Base-by-base conservation (phyloP, 139 green algal species). In the Coccomyxa sp. region DNA sequence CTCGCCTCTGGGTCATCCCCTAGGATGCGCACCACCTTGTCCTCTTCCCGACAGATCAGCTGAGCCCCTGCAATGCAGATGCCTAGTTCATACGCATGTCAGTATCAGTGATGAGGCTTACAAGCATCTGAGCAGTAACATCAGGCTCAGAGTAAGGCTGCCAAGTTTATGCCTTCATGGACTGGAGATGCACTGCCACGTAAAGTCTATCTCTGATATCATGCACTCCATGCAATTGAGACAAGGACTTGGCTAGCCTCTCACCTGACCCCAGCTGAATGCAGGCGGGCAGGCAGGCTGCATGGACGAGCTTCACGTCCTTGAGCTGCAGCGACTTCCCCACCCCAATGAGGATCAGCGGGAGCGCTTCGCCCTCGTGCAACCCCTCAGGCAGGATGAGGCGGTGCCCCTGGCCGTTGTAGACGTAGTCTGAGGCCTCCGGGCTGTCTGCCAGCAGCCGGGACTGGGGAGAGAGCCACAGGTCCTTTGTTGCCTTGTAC, bases 361-460 rank as follows among this genome's bases (percentile, higher is more conserved):
- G 95, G 40, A 96, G 70, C 12, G 70, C 70, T 75, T 95, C 71
- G 8, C 9, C 71, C 14, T 35, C 22, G 22, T 0, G 38, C 38
- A 76, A 9, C 38, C 35, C 90, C 6, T 82, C 74, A 34, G 86
- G 73, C n/a, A 83, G 64, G 29, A 71, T 36, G 29, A 71, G 64
- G 24, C 64, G 64, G n/a, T 71, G 64, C 24, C 64, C 87, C 33
- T 55, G 18, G 44, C 93, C 94, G 75, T 98, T 89, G 77, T 95
- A 97, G 39, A 92, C 80, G 70, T 88, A 93, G 16, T 84, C 36
- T 0, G 75, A 69, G 33, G 82, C 36, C 18, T 78, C 83, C 5
- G 89, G 89, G 0, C 75, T 70, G 75, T 98, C 95, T 40, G 94
- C 95, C 73, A 98, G 82, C 50, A 98, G 79, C 1, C 96, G 86